These are phyloP conservation scores for Nakazawaea peltata DNA, from an alignment of 805 yeast species.

Conservation along the genomic window DNA sequence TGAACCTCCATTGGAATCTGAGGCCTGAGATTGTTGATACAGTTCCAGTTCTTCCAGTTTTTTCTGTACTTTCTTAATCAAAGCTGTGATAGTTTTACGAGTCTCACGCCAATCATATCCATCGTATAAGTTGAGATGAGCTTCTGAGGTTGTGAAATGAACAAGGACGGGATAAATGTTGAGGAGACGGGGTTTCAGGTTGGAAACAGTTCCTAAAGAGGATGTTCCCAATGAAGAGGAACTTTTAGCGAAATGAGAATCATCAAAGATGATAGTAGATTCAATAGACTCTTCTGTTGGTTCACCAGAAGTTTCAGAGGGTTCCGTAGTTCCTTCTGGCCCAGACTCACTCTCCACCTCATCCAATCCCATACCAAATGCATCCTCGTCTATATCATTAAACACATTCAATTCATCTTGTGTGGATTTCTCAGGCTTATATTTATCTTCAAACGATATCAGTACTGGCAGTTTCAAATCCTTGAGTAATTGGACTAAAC, in stretches of 20 bases:
- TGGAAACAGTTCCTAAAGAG: background rate
- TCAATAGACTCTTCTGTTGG: background rate
- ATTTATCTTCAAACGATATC: conserved; percentile 54
- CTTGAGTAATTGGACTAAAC: conserved; percentile 55
- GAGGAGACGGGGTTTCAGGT: background rate
- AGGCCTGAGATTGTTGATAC: conserved; percentile 11
- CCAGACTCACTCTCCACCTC: background rate
- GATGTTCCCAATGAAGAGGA: no score
- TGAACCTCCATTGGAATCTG: no score
- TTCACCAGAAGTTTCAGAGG: background rate
- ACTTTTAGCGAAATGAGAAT: conserved; percentile 8
- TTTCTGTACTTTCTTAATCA: conserved; percentile 54
- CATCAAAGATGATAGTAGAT: conserved; percentile 4
- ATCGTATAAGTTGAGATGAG: conserved; percentile 54
- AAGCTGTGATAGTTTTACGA: conserved; percentile 53
- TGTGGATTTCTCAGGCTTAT: conserved; percentile 27
- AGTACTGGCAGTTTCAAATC: conserved; percentile 66
- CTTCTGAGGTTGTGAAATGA: conserved; percentile 28
- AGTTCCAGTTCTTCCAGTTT: conserved; percentile 23
- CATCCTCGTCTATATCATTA: conserved; percentile 30
- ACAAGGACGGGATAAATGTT: conserved; percentile 21
- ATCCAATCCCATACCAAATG: conserved; percentile 12
- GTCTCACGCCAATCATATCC: conserved; percentile 93
- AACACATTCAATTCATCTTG: conserved; percentile 13
- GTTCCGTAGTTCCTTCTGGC: background rate